Percentiles rank a stretch among this genome's conserved stretches.
phyloP scores from a whole-genome alignment of 2,329 filamentous ascomycete species.

The Monosporascus sp. region DNA sequence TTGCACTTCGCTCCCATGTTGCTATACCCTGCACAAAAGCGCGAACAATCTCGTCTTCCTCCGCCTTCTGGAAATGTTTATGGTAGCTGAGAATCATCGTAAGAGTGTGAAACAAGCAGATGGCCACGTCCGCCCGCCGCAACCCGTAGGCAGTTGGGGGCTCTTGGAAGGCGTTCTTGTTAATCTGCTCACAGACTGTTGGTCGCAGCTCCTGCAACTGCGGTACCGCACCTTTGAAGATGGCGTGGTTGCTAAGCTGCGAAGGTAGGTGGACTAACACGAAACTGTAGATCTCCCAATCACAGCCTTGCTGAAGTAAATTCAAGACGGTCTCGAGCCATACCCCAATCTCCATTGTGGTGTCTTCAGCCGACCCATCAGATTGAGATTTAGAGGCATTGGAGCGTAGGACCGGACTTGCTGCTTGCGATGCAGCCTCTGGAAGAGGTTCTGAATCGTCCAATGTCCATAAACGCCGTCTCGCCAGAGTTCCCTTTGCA shows the following conservation, averaged over 20 bases:
- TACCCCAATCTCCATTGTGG: conserved; percentile 53
- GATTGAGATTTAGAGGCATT: conserved; percentile 33
- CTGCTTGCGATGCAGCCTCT: conserved; percentile 36
- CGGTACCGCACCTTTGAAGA: conserved; percentile 70
- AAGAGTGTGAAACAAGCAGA: conserved; percentile 81
- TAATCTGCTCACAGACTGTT: conserved; percentile 77
- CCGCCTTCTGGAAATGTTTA: conserved; percentile 72
- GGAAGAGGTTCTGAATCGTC: conserved; percentile 54
- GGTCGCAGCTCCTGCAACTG: conserved; percentile 73
- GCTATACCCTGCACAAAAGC: conserved; percentile 83
- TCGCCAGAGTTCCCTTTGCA: conserved; percentile 25
- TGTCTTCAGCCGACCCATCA: conserved; percentile 18
- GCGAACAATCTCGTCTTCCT: conserved; percentile 85
- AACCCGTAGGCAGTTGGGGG: conserved; percentile 75
- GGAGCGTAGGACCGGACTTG: conserved; percentile 42
- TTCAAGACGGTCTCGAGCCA: conserved; percentile 76
- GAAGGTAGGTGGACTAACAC: conserved; percentile 79
- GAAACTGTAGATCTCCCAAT: conserved; percentile 94
- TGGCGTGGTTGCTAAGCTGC: conserved; percentile 82
- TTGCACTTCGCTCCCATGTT: conserved; percentile 79
- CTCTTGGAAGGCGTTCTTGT: conserved; percentile 71
- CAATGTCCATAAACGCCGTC: conserved; percentile 52
- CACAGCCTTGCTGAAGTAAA: conserved; percentile 68
- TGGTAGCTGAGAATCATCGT: conserved; percentile 91
- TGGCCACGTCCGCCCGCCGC: conserved; percentile 81